phyloP scores from a whole-genome alignment of 805 yeast genomes.

The Yarrowia sp. region DNA sequence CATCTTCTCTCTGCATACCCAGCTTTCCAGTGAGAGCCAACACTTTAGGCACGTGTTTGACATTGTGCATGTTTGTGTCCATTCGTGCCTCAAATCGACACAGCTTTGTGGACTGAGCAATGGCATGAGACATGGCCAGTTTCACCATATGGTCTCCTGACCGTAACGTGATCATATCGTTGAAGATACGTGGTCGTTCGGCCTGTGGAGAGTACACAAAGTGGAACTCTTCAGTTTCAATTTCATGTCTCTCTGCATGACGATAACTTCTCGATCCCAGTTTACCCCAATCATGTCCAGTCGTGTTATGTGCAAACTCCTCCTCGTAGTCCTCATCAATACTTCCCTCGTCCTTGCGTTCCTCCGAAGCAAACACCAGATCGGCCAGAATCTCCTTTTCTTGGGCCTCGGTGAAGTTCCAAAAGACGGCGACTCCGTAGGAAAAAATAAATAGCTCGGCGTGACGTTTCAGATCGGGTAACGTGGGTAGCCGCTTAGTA shows the following conservation, averaged over 20 bases:
- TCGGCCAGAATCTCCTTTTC: conserved; percentile 94
- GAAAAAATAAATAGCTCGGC: conserved; percentile 85
- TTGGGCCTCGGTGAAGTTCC: conserved; percentile 92
- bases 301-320: background rate
- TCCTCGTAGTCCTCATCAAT: conserved; percentile 20
- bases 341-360: conserved; percentile 11
- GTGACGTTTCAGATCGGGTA: conserved; percentile 46
- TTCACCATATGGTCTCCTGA: conserved; percentile 92
- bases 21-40: conserved; percentile 85
- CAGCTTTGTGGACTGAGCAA: conserved; percentile 92
- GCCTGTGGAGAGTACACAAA: conserved; percentile 59
- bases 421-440: conserved; percentile 95
- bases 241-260: conserved; percentile 78
- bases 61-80: conserved; percentile 77
- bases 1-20: conserved; percentile 79
- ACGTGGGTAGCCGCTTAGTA: conserved; percentile 1
- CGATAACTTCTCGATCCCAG: conserved; percentile 53
- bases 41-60: conserved; percentile 84
- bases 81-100: conserved; percentile 89
- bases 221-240: conserved; percentile 86
- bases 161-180: conserved; percentile 88
- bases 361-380: conserved; percentile 58
- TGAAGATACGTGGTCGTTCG: conserved; percentile 55
- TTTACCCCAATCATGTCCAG: conserved; percentile 26
- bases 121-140: conserved; percentile 90